Evolutionary conservation across 2,329 filamentous ascomycete species (phyloP).

Genomic region (Pyrenophora tritici-repentis): DNA sequence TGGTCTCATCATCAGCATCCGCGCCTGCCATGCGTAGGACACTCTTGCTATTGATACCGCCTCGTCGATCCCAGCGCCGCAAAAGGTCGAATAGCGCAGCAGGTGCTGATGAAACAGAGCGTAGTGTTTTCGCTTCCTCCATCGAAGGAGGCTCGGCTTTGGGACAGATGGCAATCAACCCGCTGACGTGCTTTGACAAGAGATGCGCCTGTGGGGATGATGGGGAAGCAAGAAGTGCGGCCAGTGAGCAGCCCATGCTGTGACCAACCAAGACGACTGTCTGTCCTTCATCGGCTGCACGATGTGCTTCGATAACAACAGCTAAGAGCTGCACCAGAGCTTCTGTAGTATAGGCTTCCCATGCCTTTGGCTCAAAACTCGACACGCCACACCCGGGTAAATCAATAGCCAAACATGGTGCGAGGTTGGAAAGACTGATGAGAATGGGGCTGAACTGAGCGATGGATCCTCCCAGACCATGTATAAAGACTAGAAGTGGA

Average conservation of each 20-base stretch:
- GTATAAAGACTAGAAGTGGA: conserved; percentile 86
- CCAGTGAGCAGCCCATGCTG: conserved; percentile 84
- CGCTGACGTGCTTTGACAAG: conserved; percentile 69
- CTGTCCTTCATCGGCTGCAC: conserved; percentile 68
- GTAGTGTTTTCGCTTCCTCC: conserved; percentile 57
- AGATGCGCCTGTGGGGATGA: conserved; percentile 58
- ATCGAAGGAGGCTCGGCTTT: conserved; percentile 66
- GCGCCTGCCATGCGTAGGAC: conserved; percentile 77
- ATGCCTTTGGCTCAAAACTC: conserved; percentile 69
- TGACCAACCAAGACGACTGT: conserved; percentile 82
- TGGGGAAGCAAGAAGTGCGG: conserved; percentile 70
- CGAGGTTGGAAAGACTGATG: conserved; percentile 78
- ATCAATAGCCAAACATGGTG: conserved; percentile 85
- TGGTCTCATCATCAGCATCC: conserved; percentile 67
- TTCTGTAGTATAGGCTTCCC: conserved; percentile 79
- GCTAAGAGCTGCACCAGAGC: conserved; percentile 77
- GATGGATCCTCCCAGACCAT: conserved; percentile 89
- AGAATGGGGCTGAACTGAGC: conserved; percentile 85
- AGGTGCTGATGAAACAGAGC: conserved; percentile 70
- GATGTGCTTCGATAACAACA: conserved; percentile 73
- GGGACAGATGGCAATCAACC: conserved; percentile 82
- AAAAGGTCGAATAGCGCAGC: conserved; percentile 74
- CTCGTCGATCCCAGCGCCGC: conserved; percentile 76
- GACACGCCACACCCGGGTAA: conserved; percentile 89
- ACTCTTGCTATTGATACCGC: conserved; percentile 77